Evolutionary conservation across 73 alveolate genomes (phyloP), one percentile per base, ranked within the genome.

Genomic region (Blepharisma stoltei): DNA sequence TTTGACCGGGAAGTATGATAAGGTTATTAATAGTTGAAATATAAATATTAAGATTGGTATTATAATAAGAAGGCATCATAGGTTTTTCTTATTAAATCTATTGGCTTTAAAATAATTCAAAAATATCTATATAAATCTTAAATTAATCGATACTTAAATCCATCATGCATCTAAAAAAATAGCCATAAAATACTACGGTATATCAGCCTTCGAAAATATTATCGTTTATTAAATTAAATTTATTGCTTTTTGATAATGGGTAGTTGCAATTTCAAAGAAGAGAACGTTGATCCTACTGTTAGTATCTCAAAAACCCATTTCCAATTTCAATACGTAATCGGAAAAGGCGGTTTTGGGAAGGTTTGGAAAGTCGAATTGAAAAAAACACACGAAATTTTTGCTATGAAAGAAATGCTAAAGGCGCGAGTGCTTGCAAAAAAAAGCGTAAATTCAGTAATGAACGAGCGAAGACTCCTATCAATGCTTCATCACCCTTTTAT

Each of bases 271-370:
- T 69, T 65, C 79, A 69, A 69, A 69, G 70, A 20, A 27, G 6
- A 0, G 67, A 11, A 65, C 41, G 41, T 3, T 32, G 41, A 32
- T 3, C 41, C 41, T 3, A 32, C 41, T 32, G 41, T 32, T 32
- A 32, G 41, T 32, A 32, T 77, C 54, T 77, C 79, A 1, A 83
- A 83, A 54, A 55, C 77, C 4, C 71, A 69, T 27, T 84, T 84
- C 76, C 49, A 68, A 6, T 84, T 77, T 80, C 71, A 80, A 70
- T 84, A 69, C 55, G 83, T 82, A 55, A 73, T 88, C 27, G 95
- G 95, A 21, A 88, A 68, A 25, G 95, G 95, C 27, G 95, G 95
- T 18, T 88, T 88, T 66, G 95, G 95, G 6, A 84, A 82, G 53
- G 95, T 88, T 6, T 88, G 95, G 95, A 88, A 88, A 37, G 92